phyloP scores from a whole-genome alignment of 2,329 filamentous ascomycete species.

The Fusarium tuaranense region DNA sequence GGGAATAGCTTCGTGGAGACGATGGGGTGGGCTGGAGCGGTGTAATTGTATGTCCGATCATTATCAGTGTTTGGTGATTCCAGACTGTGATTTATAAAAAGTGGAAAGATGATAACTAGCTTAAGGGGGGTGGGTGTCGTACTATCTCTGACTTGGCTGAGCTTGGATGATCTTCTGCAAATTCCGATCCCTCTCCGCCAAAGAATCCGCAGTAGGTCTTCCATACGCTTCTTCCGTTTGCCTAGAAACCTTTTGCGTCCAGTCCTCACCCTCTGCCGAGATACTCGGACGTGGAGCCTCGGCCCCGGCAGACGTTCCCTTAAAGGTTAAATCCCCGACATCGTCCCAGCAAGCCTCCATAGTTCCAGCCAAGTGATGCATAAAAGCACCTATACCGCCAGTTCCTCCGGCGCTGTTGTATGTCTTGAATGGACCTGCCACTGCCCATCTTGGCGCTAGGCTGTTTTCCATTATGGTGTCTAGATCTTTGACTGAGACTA shows the following conservation, averaged over 20 bases:
- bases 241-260: conserved; percentile 20
- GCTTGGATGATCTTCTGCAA: conserved; percentile 26
- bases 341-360: conserved; percentile 37
- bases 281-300: not conserved
- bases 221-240: conserved; percentile 30
- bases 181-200: conserved; percentile 26
- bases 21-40: not conserved
- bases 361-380: conserved; percentile 26
- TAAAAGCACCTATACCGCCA: conserved; percentile 34
- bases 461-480: conserved; percentile 42
- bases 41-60: not conserved
- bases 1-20: not conserved
- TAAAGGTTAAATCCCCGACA: conserved; percentile 17
- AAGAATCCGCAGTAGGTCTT: conserved; percentile 1
- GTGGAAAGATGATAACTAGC: not conserved
- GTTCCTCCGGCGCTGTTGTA: conserved; percentile 38
- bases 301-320: not conserved
- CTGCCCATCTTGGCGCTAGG: conserved; percentile 38
- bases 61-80: not conserved
- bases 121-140: not conserved
- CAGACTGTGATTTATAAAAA: not conserved
- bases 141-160: conserved; percentile 15
- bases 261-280: not conserved
- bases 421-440: conserved; percentile 36
- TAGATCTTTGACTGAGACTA: conserved; percentile 46